These are phyloP conservation scores for Colletotrichum sp. DNA, from an alignment of 2,329 filamentous ascomycete species.

Conservation along the genomic window DNA sequence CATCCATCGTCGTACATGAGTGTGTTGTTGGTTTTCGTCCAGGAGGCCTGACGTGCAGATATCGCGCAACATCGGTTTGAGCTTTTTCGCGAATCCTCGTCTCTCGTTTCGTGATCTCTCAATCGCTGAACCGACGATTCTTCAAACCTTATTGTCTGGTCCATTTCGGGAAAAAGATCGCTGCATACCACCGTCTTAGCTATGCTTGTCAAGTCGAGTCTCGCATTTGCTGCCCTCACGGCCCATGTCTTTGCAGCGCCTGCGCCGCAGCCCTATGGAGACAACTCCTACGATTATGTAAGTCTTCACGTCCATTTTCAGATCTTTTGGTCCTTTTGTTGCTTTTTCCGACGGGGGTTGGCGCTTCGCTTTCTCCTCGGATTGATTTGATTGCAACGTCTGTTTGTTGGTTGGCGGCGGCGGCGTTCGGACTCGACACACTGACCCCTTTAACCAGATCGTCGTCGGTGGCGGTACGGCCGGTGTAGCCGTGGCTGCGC, in stretches of 20 bases:
- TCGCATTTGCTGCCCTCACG: conserved; percentile 7
- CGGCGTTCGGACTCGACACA: background rate
- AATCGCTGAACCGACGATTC: background rate
- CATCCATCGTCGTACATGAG: background rate
- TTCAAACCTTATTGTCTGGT: background rate
- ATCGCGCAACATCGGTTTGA: background rate
- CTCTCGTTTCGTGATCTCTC: background rate
- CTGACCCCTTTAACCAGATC: conserved; percentile 20
- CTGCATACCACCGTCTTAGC: background rate
- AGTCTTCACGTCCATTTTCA: background rate
- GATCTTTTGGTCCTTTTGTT: background rate
- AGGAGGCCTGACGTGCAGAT: conserved; percentile 8
- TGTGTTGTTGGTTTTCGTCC: background rate
- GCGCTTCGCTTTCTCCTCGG: background rate
- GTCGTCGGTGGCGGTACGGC: conserved; percentile 39
- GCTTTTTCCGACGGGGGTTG: background rate
- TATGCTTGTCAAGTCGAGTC: conserved; percentile 18
- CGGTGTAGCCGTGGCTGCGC: conserved; percentile 33
- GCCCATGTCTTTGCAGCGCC: conserved; percentile 1
- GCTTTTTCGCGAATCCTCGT: background rate
- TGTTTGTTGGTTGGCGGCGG: background rate
- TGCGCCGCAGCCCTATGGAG: background rate
- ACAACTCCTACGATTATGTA: conserved; percentile 20
- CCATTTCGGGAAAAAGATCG: background rate
- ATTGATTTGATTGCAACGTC: background rate